A percentile compares a stretch with the other conserved stretches of the same genome.
phyloP scores from a whole-genome alignment of 768 basidiomycete species.

The Phylloporus sp. region DNA sequence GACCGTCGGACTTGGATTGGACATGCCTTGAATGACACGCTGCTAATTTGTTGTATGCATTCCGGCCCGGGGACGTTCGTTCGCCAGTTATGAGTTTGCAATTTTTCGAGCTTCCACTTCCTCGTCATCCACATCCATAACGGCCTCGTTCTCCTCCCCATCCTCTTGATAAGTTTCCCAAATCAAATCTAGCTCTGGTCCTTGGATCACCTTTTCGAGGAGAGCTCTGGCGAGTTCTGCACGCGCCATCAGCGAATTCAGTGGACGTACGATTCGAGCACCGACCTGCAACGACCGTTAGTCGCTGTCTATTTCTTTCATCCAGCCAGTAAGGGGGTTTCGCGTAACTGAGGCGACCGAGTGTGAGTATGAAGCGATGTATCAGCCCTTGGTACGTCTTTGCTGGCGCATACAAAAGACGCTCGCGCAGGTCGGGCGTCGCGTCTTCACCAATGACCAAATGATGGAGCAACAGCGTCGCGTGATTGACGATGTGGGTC shows the following conservation, averaged over 20 bases:
- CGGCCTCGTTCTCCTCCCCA: slow-evolving; percentile 34
- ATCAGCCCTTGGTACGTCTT: slow-evolving; percentile 57
- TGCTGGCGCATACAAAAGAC: slow-evolving; percentile 50
- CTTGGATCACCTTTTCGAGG: slow-evolving; percentile 64
- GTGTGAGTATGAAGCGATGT: slow-evolving; percentile 70
- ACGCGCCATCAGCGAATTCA: slow-evolving; percentile 3
- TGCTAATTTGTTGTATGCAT: no score
- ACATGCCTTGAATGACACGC: slow-evolving; percentile 14
- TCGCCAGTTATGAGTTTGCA: slow-evolving; percentile 11
- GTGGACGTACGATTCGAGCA: background rate
- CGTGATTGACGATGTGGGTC: slow-evolving; percentile 46
- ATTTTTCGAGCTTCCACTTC: slow-evolving; percentile 38
- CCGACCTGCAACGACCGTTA: slow-evolving; percentile 48
- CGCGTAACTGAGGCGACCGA: slow-evolving; percentile 70
- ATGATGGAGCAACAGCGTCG: slow-evolving; percentile 57
- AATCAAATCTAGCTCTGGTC: slow-evolving; percentile 62
- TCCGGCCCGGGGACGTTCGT: no score
- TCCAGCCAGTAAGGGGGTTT: slow-evolving; percentile 60
- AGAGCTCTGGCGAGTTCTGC: slow-evolving; percentile 57
- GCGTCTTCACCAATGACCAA: slow-evolving; percentile 50
- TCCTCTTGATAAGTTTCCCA: slow-evolving; percentile 57
- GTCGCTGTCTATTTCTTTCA: slow-evolving; percentile 32
- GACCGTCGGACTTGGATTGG: slow-evolving; percentile 20
- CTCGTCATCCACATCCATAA: slow-evolving; percentile 53
- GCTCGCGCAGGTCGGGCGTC: slow-evolving; percentile 48